Base-by-base conservation (phyloP, 495 filamentous ascomycete genomes). In the Neurospora tetrasperma region DNA sequence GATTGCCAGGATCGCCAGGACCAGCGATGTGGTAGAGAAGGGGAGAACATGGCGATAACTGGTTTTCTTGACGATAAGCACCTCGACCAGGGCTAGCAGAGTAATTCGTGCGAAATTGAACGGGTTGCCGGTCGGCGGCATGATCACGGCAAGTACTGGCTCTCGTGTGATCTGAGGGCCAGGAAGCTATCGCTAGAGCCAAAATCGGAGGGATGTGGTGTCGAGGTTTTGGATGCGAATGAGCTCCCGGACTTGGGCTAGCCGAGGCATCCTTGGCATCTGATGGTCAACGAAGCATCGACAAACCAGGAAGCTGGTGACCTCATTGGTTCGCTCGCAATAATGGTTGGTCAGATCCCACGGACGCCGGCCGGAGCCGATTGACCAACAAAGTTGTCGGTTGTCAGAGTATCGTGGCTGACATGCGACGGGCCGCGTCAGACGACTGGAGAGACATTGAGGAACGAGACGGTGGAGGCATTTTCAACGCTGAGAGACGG, bases 41-140 rank as follows among this genome's bases (percentile, higher is more conserved):
- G 31, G 38, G n/a, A 70, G 18, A 7, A 42, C n/a, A 20, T 14
- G 14, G 20, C 31, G 35, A 4, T 72, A 23, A 10, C 16, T 40
- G 14, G 16, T 42, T 38, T 38, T 71, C 11, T 73, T 73, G 10
- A 70, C 23, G 9, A 72, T 35, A 38, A 74, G 42, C 6, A 74
- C 40, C 42, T 73, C 62, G 38, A 70, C 10, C 2, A 39, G 18
- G n/a, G 71, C 42, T 9, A 71, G 40, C 18, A 74, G 71, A 20
- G 62, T 70, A 31, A 68, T 71, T 62, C 73, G 59, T 5, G 59
- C 40, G 11, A 74, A n/a, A 4, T 42, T 74, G 70, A 74, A 38
- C 12, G 59, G 42, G 16, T 38, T 39, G 18, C 12, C 69, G 12
- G 54, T 9, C 16, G 27, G 23, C 7, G 42, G 12, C 31, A 71